A percentile compares a stretch with the other conserved stretches of the same genome.
Evolutionary conservation across 73 alveolate genomes (phyloP).

Genomic region (Tetrahymena malaccensis): DNA sequence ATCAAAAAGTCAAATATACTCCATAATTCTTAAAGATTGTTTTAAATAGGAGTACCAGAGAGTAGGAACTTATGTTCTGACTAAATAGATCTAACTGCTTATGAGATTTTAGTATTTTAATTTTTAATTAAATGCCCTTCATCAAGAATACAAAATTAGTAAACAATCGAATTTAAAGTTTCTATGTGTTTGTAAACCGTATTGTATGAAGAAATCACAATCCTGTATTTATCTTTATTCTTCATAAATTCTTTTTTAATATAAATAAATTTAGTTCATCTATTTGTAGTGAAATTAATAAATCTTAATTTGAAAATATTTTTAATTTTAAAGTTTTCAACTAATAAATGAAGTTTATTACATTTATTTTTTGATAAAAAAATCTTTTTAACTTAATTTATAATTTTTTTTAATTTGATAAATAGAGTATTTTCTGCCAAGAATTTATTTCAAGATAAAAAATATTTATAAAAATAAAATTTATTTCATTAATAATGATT

Average conservation of each 20-base stretch:
- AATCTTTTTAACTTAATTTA: no score
- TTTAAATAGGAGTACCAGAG: conserved; percentile 99
- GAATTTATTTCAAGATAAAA: no score
- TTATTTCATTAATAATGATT: no score
- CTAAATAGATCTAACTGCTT: conserved; percentile 65
- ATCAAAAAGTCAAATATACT: conserved; percentile 95
- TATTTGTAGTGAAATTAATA: no score
- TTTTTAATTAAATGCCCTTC: conserved; percentile 95
- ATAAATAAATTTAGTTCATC: no score
- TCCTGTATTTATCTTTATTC: conserved; percentile 29
- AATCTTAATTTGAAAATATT: no score
- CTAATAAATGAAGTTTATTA: no score
- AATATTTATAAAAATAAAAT: no score
- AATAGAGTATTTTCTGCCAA: no score
- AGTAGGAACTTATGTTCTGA: conserved; percentile 86
- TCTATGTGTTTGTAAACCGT: conserved; percentile 55
- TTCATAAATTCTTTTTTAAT: conserved; percentile 13
- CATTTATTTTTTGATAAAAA: no score
- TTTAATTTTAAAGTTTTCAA: no score
- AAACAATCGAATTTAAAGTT: conserved; percentile 41
- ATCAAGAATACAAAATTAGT: conserved; percentile 84
- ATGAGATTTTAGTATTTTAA: conserved; percentile 76
- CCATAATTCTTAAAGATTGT: conserved; percentile 98
- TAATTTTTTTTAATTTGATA: no score
- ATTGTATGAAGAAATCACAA: conserved; percentile 75